Evolutionary conservation across 768 basidiomycete genomes (phyloP).

Genomic region (Auriscalpium orientale): DNA sequence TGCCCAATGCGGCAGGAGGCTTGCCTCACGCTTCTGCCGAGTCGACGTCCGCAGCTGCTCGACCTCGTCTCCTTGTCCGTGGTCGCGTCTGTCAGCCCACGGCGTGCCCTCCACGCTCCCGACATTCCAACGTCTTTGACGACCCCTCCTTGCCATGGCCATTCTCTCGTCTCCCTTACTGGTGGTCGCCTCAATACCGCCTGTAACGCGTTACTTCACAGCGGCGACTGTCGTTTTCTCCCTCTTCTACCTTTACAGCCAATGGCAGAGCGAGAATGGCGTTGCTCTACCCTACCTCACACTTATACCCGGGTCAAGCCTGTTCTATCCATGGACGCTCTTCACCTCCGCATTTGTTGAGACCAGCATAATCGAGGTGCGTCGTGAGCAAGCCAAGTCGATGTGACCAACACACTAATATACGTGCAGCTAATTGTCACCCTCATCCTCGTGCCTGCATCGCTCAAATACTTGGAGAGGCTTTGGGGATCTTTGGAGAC

Average conservation of each 20-base stretch:
- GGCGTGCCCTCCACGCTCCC: not conserved
- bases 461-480: constrained; percentile 85
- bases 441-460: constrained; percentile 69
- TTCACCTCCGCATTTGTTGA: constrained; percentile 87
- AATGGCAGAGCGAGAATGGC: constrained; percentile 40
- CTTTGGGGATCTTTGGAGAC: constrained; percentile 89
- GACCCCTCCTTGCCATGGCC: constrained; percentile 43
- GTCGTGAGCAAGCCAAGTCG: constrained; percentile 20
- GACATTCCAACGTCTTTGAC: not conserved
- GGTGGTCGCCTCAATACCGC: constrained; percentile 64
- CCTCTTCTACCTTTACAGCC: constrained; percentile 56
- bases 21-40: not conserved
- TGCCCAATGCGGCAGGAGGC: not conserved
- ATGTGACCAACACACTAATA: not conserved
- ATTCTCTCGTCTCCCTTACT: constrained; percentile 66
- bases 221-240: constrained; percentile 51
- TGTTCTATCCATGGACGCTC: constrained; percentile 91
- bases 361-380: constrained; percentile 73
- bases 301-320: constrained; percentile 70
- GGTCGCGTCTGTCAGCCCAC: not conserved
- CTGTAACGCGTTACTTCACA: constrained; percentile 69
- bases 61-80: not conserved
- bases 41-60: not conserved
- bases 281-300: constrained; percentile 59
- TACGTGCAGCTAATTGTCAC: constrained; percentile 63